A percentile compares a stretch with the other conserved stretches of the same genome.
Conservation (phyloP, 2,329 filamentous ascomycete genomes). For the Talaromyces atroroseus region DNA sequence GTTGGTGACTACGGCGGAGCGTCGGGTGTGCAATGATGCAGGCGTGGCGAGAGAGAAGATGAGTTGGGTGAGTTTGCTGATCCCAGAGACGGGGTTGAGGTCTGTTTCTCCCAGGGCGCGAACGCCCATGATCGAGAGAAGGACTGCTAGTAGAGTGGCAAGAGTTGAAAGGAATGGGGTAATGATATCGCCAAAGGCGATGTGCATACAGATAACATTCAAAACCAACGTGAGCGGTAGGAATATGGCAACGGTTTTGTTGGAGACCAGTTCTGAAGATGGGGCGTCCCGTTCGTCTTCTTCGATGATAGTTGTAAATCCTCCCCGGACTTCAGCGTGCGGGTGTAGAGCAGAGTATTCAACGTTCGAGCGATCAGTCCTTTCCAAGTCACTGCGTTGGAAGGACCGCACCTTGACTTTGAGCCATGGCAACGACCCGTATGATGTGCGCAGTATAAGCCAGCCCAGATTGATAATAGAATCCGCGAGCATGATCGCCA, state of each 20-base stretch:
- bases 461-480: slow-evolving; percentile 82
- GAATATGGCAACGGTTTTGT: slow-evolving; percentile 65
- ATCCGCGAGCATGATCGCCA: slow-evolving; percentile 95
- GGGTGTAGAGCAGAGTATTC: slow-evolving; percentile 27
- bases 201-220: slow-evolving; percentile 74
- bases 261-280: slow-evolving; percentile 71
- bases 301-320: slow-evolving; percentile 30
- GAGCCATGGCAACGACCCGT: slow-evolving; percentile 43
- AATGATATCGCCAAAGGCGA: slow-evolving; percentile 78
- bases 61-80: slow-evolving; percentile 92
- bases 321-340: slow-evolving; percentile 14
- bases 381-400: slow-evolving; percentile 23
- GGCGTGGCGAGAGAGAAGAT: slow-evolving; percentile 91
- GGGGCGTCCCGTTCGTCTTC: slow-evolving; percentile 60
- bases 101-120: slow-evolving; percentile 74
- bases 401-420: slow-evolving; percentile 26
- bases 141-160: slow-evolving; percentile 77
- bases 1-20: slow-evolving; percentile 83
- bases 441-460: slow-evolving; percentile 61
- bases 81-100: slow-evolving; percentile 91
- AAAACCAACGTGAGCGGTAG: slow-evolving; percentile 70
- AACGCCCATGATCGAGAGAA: slow-evolving; percentile 60
- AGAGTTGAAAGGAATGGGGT: slow-evolving; percentile 69
- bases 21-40: slow-evolving; percentile 68
- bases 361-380: slow-evolving; percentile 22